These are phyloP conservation scores for Tricholomella constricta DNA, from an alignment of 768 basidiomycete genomes.

Conservation along the genomic window DNA sequence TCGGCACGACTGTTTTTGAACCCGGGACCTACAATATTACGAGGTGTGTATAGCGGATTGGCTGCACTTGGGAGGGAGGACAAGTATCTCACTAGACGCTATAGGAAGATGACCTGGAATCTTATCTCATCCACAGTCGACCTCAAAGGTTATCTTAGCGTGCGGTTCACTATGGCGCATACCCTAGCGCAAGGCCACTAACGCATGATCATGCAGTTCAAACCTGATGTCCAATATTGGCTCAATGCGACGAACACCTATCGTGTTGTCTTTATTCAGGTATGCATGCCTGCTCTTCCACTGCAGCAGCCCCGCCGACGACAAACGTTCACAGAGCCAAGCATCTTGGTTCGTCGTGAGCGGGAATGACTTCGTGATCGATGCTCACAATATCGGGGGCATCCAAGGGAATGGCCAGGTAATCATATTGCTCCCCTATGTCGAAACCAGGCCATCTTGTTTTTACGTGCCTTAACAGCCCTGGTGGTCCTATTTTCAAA, in stretches of 20 bases:
- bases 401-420: conserved; percentile 64
- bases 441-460: neutral
- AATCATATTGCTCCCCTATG: neutral
- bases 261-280: conserved; percentile 64
- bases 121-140: conserved; percentile 44
- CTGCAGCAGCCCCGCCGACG: neutral
- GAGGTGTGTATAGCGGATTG: conserved; percentile 29
- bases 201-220: conserved; percentile 41
- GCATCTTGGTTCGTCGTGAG: conserved; percentile 67
- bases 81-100: neutral
- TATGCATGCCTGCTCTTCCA: conserved; percentile 15
- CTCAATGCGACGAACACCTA: conserved; percentile 55
- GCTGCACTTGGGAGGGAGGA: neutral
- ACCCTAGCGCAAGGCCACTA: neutral
- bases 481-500: conserved; percentile 60
- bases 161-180: conserved; percentile 20
- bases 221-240: conserved; percentile 58
- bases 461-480: conserved; percentile 27
- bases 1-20: conserved; percentile 46
- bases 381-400: conserved; percentile 57
- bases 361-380: conserved; percentile 54
- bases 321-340: conserved; percentile 41
- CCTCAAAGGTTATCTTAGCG: conserved; percentile 47
- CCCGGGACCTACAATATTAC: conserved; percentile 54
- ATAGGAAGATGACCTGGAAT: conserved; percentile 58